These are phyloP conservation scores for Blastobotrys peoriensis DNA, from an alignment of 805 yeast species.

Conservation along the genomic window DNA sequence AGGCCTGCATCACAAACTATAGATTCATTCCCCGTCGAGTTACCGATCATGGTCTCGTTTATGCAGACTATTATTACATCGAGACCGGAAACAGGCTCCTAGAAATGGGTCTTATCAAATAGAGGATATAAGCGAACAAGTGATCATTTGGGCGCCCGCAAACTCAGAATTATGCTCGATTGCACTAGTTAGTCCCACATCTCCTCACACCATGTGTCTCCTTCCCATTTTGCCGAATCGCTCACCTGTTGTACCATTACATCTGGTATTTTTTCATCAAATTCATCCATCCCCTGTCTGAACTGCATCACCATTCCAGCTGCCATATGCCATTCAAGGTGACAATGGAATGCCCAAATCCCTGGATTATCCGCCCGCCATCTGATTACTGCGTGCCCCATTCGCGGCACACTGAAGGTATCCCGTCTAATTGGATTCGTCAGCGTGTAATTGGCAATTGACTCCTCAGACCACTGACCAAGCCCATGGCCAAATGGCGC, in stretches of 20 bases:
- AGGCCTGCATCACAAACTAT: no score
- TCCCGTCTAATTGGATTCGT: constrained; percentile 59
- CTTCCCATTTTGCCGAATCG: no score
- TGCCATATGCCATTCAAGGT: constrained; percentile 87
- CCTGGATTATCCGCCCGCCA: constrained; percentile 87
- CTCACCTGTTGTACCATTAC: no score
- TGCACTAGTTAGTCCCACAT: no score
- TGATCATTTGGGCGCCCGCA: no score
- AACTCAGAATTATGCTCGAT: no score
- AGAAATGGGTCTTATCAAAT: constrained; percentile 26
- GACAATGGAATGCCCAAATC: constrained; percentile 93
- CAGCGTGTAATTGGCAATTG: constrained; percentile 41
- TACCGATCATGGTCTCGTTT: constrained; percentile 28
- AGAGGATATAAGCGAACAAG: no score
- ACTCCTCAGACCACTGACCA: constrained; percentile 33
- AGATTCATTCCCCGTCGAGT: no score
- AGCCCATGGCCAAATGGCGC: constrained; percentile 46
- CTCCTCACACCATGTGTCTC: no score
- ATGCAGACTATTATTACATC: constrained; percentile 31
- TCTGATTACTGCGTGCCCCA: constrained; percentile 36
- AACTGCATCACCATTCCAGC: constrained; percentile 57
- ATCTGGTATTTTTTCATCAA: constrained; percentile 21
- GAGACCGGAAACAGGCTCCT: constrained; percentile 27
- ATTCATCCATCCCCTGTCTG: constrained; percentile 26
- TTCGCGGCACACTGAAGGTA: constrained; percentile 49